Conservation (phyloP, 345 rosid species). For the Erucastrum elatum region DNA sequence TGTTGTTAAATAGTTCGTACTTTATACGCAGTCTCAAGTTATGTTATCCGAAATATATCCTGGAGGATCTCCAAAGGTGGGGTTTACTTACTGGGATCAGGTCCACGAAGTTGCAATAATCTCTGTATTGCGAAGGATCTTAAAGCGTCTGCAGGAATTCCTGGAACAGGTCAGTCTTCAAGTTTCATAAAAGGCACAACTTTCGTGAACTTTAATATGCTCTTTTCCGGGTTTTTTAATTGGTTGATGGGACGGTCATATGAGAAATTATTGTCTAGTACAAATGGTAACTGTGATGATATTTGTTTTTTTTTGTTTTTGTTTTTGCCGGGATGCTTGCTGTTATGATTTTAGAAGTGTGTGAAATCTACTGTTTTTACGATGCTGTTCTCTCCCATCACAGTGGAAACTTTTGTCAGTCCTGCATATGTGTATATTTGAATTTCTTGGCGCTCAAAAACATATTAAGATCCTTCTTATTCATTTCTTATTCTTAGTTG, state of each 20-base stretch:
- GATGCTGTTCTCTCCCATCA: conserved; percentile 1
- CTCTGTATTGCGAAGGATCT: conserved; percentile 70
- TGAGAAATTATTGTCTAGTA: conserved; percentile 15
- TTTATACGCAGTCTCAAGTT: conserved; percentile 71
- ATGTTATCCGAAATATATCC: conserved; percentile 96
- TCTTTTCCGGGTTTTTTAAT: not conserved
- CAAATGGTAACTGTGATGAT: not conserved
- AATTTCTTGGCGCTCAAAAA: not conserved
- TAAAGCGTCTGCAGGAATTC: conserved; percentile 73
- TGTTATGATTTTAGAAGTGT: conserved; percentile 1
- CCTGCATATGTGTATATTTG: conserved; percentile 1
- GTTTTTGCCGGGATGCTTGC: not conserved
- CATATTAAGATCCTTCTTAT: conserved; percentile 3
- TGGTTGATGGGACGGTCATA: conserved; percentile 1
- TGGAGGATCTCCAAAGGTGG: conserved; percentile 85
- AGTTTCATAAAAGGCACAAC: conserved; percentile 17
- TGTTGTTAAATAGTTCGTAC: conserved; percentile 24
- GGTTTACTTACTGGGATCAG: conserved; percentile 89
- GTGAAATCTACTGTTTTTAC: conserved; percentile 1
- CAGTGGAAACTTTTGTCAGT: not conserved
- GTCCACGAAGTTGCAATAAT: conserved; percentile 79
- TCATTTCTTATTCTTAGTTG: not conserved
- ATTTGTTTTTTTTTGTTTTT: no score
- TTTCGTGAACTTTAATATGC: not conserved
- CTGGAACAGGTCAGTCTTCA: conserved; percentile 67